A percentile compares a stretch with the other conserved stretches of the same genome.
phyloP scores from a whole-genome alignment of 1,139 yeast species.

The Hemisphaericaspora xylanilytica region DNA sequence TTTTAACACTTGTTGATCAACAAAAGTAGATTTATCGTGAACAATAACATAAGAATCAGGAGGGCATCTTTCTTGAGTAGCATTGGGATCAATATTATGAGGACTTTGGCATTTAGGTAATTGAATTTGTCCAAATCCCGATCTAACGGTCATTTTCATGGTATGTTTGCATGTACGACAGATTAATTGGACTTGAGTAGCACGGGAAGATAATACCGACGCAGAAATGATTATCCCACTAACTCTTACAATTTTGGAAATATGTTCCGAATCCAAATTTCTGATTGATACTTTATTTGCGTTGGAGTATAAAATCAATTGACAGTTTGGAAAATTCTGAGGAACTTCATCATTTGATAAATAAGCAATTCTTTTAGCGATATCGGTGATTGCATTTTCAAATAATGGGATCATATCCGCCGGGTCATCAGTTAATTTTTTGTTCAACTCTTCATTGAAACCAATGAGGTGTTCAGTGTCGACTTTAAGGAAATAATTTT shows the following conservation, averaged over 20 bases:
- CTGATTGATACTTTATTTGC: slow-evolving; percentile 75
- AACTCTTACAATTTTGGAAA: slow-evolving; percentile 83
- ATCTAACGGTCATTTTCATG: slow-evolving; percentile 57
- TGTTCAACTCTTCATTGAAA: slow-evolving; percentile 85
- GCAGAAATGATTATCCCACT: slow-evolving; percentile 94
- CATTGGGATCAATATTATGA: slow-evolving; percentile 33
- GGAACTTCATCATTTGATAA: slow-evolving; percentile 57
- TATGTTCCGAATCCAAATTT: slow-evolving; percentile 81
- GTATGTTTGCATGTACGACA: slow-evolving; percentile 89
- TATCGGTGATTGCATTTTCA: slow-evolving; percentile 86
- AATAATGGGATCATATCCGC: slow-evolving; percentile 85
- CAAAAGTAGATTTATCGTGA: slow-evolving; percentile 87
- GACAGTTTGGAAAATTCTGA: slow-evolving; percentile 72
- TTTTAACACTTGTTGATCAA: slow-evolving; percentile 92
- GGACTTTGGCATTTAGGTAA: slow-evolving; percentile 78
- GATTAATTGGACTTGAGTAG: slow-evolving; percentile 78
- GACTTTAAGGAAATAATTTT: slow-evolving; percentile 70
- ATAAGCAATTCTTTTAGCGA: slow-evolving; percentile 77
- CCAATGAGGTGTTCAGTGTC: slow-evolving; percentile 84
- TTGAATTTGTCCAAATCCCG: slow-evolving; percentile 77
- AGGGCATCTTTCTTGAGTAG: slow-evolving; percentile 70
- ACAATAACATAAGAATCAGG: slow-evolving; percentile 90
- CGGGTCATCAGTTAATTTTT: slow-evolving; percentile 82
- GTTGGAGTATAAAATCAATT: slow-evolving; percentile 71
- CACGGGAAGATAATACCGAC: slow-evolving; percentile 84